phyloP scores from a whole-genome alignment of 139 green algal genomes.

The Coelastrella sp. region DNA sequence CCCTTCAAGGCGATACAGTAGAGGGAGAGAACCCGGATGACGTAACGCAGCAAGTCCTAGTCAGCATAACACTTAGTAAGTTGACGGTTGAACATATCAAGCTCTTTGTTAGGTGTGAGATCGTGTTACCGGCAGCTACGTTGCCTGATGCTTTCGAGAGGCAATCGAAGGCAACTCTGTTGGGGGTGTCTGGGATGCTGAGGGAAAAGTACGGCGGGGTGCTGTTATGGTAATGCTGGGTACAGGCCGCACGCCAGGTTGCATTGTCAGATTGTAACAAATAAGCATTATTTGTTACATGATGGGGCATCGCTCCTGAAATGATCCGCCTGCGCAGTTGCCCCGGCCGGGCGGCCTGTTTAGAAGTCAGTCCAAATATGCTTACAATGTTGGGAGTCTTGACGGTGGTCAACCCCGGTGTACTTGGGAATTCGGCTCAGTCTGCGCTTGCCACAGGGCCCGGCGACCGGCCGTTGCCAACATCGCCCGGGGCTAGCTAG shows the following conservation, averaged over 20 bases:
- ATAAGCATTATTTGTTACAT: too few relatives aligned
- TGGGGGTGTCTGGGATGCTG: not conserved
- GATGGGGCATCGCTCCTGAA: too few relatives aligned
- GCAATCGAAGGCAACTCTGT: not conserved
- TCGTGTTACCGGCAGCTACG: not conserved
- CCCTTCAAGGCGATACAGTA: not conserved
- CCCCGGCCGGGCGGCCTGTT: too few relatives aligned
- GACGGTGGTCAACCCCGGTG: too few relatives aligned
- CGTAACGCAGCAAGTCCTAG: not conserved
- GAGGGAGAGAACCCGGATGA: not conserved
- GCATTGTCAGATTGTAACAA: too few relatives aligned
- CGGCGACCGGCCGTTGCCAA: too few relatives aligned
- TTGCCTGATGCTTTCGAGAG: not conserved
- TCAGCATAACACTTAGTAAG: not conserved
- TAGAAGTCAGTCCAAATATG: too few relatives aligned
- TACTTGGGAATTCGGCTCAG: too few relatives aligned
- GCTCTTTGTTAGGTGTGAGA: conserved; percentile 36
- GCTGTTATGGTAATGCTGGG: not conserved
- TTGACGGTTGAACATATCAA: not conserved
- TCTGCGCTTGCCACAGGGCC: too few relatives aligned
- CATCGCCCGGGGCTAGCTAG: too few relatives aligned
- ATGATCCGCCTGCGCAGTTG: too few relatives aligned
- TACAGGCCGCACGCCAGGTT: not conserved
- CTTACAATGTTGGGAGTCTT: too few relatives aligned
- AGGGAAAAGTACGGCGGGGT: not conserved